Base-by-base conservation (phyloP, 805 yeast species). In the Osmozyma mogii region DNA sequence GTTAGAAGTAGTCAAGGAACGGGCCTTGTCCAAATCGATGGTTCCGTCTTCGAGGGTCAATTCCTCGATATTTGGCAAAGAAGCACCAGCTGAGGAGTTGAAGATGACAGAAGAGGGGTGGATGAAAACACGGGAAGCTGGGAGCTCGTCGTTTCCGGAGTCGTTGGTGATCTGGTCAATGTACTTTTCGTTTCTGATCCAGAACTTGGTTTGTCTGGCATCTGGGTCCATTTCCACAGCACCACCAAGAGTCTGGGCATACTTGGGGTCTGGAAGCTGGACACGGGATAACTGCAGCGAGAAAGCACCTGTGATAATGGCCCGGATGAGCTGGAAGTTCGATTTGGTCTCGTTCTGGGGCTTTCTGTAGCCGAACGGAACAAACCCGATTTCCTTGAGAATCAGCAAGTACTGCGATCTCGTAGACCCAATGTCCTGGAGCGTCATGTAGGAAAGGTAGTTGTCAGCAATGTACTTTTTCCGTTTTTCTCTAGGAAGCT, bases 41-140 rank as follows among this genome's bases (percentile, higher is more conserved):
- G 56, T 37, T 1, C 70, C 71, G 33, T 65, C 66, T 31, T 64
- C 69, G 26, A 56, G 47, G 7, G 54, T 50, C 25, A 43, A 43
- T n/a, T 51, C 49, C 5, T 50, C 43, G 1, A 44, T 18, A 15
- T 35, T 29, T 9, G 43, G 39, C n/a, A 32, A 16, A 10, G 25
- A 23, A 1, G 34, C 30, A 7, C 9, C 21, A 17, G 56, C 60
- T 5, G 30, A 38, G 19, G 40, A 57, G 46, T 72, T 68, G 47
- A 87, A 84, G 28, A 84, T 47, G 2, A 82, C 65, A 0, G 96
- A 85, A 0, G 92, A 75, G 2, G 97, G 96, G 47, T 89, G 96
- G 14, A 84, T 55, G 40, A 84, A 88, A 0, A 88, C 85, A 27
- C 96, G 60, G 0, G 71, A 62, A 0, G 81, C 75, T 2, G 85